Evolutionary conservation across 345 rosid species (phyloP).

Genomic region (Iberis pinnata): DNA sequence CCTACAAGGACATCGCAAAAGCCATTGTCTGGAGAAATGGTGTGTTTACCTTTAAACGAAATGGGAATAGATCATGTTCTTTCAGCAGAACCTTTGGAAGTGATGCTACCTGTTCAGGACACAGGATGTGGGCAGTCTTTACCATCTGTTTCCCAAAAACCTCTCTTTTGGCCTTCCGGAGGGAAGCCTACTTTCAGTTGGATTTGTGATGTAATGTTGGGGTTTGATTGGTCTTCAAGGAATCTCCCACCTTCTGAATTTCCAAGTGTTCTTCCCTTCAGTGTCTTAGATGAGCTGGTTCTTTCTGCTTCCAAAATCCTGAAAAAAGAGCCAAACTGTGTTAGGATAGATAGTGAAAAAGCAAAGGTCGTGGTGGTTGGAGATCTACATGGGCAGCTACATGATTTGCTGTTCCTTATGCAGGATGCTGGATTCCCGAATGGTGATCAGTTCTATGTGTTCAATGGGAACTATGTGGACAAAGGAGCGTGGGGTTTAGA

Average conservation of each 20-base stretch:
- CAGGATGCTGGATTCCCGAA: constrained; percentile 34
- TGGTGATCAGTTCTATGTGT: constrained; percentile 33
- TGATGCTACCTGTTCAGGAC: constrained; percentile 22
- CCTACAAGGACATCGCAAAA: constrained; percentile 19
- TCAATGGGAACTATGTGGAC: constrained; percentile 32
- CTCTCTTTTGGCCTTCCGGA: constrained; percentile 34
- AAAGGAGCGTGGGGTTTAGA: constrained; percentile 37
- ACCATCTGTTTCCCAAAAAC: constrained; percentile 26
- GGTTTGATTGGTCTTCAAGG: constrained; percentile 35
- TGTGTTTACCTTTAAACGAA: constrained; percentile 12
- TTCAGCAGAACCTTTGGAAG: constrained; percentile 22
- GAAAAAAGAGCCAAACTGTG: constrained; percentile 33
- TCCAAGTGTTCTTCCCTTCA: constrained; percentile 27
- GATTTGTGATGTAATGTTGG: constrained; percentile 37
- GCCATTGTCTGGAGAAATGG: constrained; percentile 19
- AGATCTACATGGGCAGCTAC: constrained; percentile 36
- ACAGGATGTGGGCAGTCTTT: constrained; percentile 24
- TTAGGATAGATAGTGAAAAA: constrained; percentile 30
- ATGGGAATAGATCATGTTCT: constrained; percentile 16
- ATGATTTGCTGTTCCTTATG: constrained; percentile 33
- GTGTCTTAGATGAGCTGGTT: constrained; percentile 30
- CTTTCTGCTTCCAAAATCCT: constrained; percentile 28
- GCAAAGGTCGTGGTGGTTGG: constrained; percentile 35
- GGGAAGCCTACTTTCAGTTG: constrained; percentile 35
- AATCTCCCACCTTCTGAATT: constrained; percentile 31